Conservation (phyloP, 2,329 filamentous ascomycete genomes). For the Cladophialophora carrionii region DNA sequence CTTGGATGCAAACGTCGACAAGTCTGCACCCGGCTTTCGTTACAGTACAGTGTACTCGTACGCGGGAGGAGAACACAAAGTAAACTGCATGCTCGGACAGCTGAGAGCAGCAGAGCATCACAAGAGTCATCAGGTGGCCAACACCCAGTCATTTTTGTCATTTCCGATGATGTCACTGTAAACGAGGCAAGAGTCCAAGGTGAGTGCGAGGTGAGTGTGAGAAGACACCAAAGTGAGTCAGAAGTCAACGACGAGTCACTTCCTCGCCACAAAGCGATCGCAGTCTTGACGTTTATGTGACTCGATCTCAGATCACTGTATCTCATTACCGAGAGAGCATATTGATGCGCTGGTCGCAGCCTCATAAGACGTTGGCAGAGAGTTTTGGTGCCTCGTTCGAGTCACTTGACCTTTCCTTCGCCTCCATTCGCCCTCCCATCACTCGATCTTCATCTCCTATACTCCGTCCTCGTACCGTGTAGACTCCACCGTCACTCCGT, state of each 20-base stretch:
- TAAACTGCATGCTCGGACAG: conserved; percentile 1
- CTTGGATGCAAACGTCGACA: neutral
- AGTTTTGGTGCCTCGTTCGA: neutral
- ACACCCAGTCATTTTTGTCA: neutral
- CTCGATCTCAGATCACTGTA: neutral
- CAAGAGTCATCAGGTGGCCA: too few relatives aligned
- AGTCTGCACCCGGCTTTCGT: neutral
- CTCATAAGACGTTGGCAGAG: neutral
- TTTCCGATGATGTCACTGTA: conserved; percentile 2
- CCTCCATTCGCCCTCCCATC: conserved; percentile 9
- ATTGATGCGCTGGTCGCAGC: neutral
- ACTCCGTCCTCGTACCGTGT: neutral
- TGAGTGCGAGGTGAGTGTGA: neutral
- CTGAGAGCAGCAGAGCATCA: neutral
- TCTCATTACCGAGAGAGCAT: neutral
- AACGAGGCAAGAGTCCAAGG: neutral
- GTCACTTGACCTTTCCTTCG: conserved; percentile 20
- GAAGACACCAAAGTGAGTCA: neutral
- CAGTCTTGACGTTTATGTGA: neutral
- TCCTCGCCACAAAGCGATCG: neutral
- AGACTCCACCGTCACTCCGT: neutral
- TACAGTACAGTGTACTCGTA: neutral
- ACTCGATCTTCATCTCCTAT: conserved; percentile 7
- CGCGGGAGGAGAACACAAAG: neutral
- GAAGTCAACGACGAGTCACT: neutral